These are phyloP conservation scores for Collybia sordida DNA, from an alignment of 768 basidiomycete species.

Conservation along the genomic window DNA sequence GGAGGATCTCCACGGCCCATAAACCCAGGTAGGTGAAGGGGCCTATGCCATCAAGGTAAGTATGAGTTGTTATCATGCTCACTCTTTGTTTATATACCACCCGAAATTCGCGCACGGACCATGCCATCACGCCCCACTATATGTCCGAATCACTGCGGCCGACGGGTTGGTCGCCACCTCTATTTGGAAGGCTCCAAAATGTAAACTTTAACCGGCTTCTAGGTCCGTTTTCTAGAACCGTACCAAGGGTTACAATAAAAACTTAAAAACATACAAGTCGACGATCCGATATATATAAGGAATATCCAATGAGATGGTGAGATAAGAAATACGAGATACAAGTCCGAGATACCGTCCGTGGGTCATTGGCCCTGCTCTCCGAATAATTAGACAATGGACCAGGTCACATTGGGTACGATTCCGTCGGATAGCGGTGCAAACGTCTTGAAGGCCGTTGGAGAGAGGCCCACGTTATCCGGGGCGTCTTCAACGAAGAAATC, in stretches of 20 bases:
- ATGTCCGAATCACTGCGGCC: slow-evolving; percentile 3
- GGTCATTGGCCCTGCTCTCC: not conserved
- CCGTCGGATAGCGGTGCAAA: slow-evolving; percentile 27
- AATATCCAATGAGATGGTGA: too few relatives aligned
- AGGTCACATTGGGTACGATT: slow-evolving; percentile 26
- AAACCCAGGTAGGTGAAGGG: slow-evolving; percentile 54
- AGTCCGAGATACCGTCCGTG: too few relatives aligned
- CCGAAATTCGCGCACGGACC: slow-evolving; percentile 3
- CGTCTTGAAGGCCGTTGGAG: slow-evolving; percentile 20
- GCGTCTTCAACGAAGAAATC: slow-evolving; percentile 23
- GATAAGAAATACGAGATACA: too few relatives aligned
- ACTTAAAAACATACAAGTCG: too few relatives aligned
- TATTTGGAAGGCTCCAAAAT: too few relatives aligned
- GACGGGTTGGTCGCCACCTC: too few relatives aligned
- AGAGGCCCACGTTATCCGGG: slow-evolving; percentile 24
- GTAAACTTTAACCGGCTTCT: too few relatives aligned
- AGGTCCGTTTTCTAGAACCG: too few relatives aligned
- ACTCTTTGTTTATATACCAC: not conserved
- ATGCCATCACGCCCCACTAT: too few relatives aligned
- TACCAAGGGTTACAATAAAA: too few relatives aligned
- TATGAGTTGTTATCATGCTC: slow-evolving; percentile 32
- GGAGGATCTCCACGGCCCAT: slow-evolving; percentile 55
- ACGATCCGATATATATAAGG: too few relatives aligned
- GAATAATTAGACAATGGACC: slow-evolving; percentile 19
- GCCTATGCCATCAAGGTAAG: slow-evolving; percentile 65